These are phyloP conservation scores for Lagenidium sp. DNA, from an alignment of 352 stramenopile genomes.

Conservation along the genomic window DNA sequence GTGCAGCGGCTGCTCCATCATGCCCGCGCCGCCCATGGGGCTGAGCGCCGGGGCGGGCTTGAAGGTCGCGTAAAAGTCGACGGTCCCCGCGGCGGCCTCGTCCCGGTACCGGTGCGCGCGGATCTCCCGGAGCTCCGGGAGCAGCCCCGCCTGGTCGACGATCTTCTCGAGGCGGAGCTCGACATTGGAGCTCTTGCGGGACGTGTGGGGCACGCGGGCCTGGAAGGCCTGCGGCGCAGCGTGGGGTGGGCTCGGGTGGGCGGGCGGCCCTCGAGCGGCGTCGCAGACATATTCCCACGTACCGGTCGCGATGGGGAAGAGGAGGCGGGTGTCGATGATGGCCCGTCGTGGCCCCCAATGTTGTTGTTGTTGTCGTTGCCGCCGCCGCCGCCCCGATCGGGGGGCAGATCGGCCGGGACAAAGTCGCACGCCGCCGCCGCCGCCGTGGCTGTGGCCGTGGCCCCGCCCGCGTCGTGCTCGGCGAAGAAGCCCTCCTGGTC, in stretches of 20 bases:
- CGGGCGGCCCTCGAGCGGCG: not conserved
- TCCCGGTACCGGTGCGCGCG: constrained; percentile 41
- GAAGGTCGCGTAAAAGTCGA: constrained; percentile 11
- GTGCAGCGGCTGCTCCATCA: too few species aligned
- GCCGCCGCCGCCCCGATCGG: too few species aligned
- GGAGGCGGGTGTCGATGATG: not conserved
- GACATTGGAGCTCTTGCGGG: constrained; percentile 51
- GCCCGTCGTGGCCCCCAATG: too few species aligned
- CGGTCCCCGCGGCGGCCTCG: constrained; percentile 7
- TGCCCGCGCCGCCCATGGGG: constrained; percentile 9
- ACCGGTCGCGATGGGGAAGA: not conserved
- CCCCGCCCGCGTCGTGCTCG: too few species aligned
- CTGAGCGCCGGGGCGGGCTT: constrained; percentile 8
- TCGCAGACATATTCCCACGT: not conserved
- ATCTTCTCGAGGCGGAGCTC: constrained; percentile 48
- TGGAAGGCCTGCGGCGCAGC: constrained; percentile 18
- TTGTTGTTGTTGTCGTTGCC: too few species aligned
- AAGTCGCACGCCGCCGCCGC: not conserved
- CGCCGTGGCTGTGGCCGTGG: not conserved
- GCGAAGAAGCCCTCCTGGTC: constrained; percentile 33
- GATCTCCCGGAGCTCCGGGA: constrained; percentile 45
- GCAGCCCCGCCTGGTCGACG: constrained; percentile 42
- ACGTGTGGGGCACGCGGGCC: constrained; percentile 41
- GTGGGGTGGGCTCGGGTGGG: not conserved
- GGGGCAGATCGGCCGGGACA: not conserved